Conservation (phyloP, 495 filamentous ascomycete genomes). For the Lasiosphaeria hispida region DNA sequence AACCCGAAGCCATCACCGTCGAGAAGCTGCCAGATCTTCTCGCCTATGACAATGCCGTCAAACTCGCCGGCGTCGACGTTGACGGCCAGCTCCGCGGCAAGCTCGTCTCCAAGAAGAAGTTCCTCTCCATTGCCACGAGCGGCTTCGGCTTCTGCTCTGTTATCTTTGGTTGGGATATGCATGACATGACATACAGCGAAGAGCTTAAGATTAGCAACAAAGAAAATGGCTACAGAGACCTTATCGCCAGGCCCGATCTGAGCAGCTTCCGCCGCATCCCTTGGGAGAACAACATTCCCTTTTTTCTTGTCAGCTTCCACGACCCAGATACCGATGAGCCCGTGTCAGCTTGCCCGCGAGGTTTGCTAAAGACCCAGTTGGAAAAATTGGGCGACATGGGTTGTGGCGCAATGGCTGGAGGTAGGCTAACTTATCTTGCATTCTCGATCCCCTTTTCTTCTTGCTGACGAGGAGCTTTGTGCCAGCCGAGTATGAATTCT, state of each 20-base stretch:
- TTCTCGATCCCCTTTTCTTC: not conserved
- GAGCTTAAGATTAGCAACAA: slow-evolving; percentile 89
- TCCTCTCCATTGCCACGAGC: slow-evolving; percentile 73
- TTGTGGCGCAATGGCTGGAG: slow-evolving; percentile 87
- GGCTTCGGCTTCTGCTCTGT: slow-evolving; percentile 98
- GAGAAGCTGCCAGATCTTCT: slow-evolving; percentile 66
- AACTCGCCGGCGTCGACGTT: slow-evolving; percentile 87
- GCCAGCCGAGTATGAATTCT: slow-evolving; percentile 95
- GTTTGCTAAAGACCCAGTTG: slow-evolving; percentile 64
- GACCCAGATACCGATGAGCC: slow-evolving; percentile 69
- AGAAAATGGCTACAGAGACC: slow-evolving; percentile 88
- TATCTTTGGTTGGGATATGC: slow-evolving; percentile 98
- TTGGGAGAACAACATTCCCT: slow-evolving; percentile 90
- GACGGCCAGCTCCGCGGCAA: slow-evolving; percentile 92
- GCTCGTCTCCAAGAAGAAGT: slow-evolving; percentile 94
- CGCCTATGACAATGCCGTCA: slow-evolving; percentile 75
- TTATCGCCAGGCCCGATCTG: slow-evolving; percentile 82
- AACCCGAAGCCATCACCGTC: slow-evolving; percentile 44
- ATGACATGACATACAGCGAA: slow-evolving; percentile 81
- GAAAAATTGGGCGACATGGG: slow-evolving; percentile 65
- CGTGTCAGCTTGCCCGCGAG: slow-evolving; percentile 78
- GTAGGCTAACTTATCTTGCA: slow-evolving; percentile 48
- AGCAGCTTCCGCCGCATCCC: slow-evolving; percentile 83
- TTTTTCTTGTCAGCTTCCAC: slow-evolving; percentile 87
- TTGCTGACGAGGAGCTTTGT: slow-evolving; percentile 7